Conservation (phyloP, 2,329 filamentous ascomycete genomes). For the Kalaharituber pfeilii region DNA sequence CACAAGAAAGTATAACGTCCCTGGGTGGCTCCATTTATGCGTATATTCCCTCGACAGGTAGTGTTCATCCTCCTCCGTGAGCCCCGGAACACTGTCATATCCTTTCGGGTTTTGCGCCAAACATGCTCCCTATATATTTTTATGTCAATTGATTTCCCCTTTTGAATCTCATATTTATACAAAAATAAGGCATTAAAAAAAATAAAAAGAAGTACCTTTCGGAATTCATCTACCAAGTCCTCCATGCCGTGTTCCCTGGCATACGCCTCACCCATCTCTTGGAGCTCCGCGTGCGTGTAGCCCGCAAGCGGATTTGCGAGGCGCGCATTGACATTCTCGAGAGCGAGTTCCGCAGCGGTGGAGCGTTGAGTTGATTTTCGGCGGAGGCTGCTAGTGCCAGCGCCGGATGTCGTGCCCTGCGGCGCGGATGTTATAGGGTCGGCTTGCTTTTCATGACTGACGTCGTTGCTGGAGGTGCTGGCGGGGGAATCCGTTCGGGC, state of each 20-base stretch:
- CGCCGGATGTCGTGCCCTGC: background rate
- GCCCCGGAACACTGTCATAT: conserved; percentile 35
- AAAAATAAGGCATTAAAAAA: too few relatives aligned
- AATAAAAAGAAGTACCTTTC: too few relatives aligned
- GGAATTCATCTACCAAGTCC: conserved; percentile 36
- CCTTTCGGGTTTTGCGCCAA: conserved; percentile 36
- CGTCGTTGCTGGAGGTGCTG: background rate
- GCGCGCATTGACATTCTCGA: conserved; percentile 25
- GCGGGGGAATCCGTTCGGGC: background rate
- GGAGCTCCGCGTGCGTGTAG: conserved; percentile 35
- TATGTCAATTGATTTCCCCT: background rate
- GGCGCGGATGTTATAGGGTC: too few relatives aligned
- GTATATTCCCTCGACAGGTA: conserved; percentile 43
- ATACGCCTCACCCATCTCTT: conserved; percentile 40
- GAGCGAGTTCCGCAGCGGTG: background rate
- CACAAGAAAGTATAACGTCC: conserved; percentile 47
- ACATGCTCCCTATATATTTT: conserved; percentile 27
- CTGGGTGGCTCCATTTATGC: conserved; percentile 52
- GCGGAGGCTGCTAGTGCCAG: background rate
- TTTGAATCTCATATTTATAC: too few relatives aligned
- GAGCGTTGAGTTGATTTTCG: background rate
- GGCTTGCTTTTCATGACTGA: background rate
- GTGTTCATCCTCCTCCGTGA: conserved; percentile 41
- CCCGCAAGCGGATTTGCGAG: conserved; percentile 38
- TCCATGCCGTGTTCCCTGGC: conserved; percentile 36